Evolutionary conservation across 495 filamentous ascomycete species (phyloP), one percentile per base, ranked within the genome.

Genomic region (Daldinia concentrica): DNA sequence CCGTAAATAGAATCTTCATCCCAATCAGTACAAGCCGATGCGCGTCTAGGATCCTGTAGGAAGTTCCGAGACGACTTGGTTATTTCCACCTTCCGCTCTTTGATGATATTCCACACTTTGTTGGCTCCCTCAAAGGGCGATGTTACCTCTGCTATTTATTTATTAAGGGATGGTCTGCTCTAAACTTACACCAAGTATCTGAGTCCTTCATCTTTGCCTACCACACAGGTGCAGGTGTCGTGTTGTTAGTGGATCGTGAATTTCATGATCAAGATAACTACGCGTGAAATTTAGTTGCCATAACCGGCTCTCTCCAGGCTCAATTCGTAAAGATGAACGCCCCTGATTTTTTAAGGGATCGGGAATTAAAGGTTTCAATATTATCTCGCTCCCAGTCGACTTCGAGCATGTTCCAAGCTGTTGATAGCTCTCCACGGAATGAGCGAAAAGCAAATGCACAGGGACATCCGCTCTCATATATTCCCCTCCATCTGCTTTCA

Each of bases 361-460:
- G 58, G 17, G 24, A 29, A 27, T 62, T 19, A 19, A 62, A 30
- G 41, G 12, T 50, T 51, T n/a, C 65, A 34, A 57, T 52, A 22
- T 51, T 75, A 22, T 62, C 64, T 52, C 69, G 65, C 39, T 69
- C 69, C 3, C 64, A 62, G 24, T 76, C 73, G 2, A 60, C 66
- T 7, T 76, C 70, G 22, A 62, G 66, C 22, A 66, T 73, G 32
- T 60, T 64, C 34, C 60, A 71, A 36, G 30, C 62, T n/a, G 48
- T 57, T 36, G 15, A 51, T 3, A 50, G n/a, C 43, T 48, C 43
- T 58, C 27, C 5, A 64, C 58, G 11, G 62, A 64, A 17, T 69
- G 62, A 54, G 50, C 50, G 14, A 63, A 64, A 50, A 51, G 22
- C 41, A 9, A 75, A 61, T 48, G 15, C 19, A 11, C 58, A 70